Evolutionary conservation across 139 green algal species (phyloP), one percentile per base, ranked within the genome.

Genomic region (Yamagishiella unicocca): DNA sequence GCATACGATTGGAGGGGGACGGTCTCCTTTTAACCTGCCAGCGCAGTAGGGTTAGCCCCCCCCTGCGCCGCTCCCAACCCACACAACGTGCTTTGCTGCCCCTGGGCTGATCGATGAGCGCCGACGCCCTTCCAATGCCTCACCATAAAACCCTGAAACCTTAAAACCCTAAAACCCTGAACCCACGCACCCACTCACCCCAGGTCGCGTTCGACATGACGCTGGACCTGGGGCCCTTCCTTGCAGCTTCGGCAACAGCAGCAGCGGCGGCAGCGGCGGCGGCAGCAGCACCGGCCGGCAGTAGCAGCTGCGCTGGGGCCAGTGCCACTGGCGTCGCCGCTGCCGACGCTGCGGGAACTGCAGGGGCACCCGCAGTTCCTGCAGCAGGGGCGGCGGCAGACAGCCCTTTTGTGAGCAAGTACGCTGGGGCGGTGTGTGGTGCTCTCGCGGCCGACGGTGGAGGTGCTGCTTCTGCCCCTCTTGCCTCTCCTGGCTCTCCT

Each of bases 151-250:
- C n/a, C n/a, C n/a, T n/a, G n/a, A n/a, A n/a, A n/a, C n/a, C n/a
- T n/a, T n/a, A n/a, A n/a, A n/a, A n/a, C n/a, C n/a, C n/a, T n/a
- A n/a, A n/a, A n/a, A n/a, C n/a, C n/a, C n/a, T n/a, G n/a, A n/a
- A n/a, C n/a, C n/a, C n/a, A n/a, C n/a, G n/a, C n/a, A n/a, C n/a
- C n/a, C n/a, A n/a, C n/a, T n/a, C n/a, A n/a, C n/a, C n/a, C n/a
- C 80, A 86, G 80, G 89, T 90, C 31, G 62, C 62, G 5, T 89
- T 90, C 50, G 89, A 91, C 50, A 87, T 76, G 10, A 64, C 42
- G 29, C 66, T 92, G 10, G 85, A 92, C 78, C 37, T 90, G 29
- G 43, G 22, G 31, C 64, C 80, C 1, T 67, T 78, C n/a, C 29
- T 86, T 4, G 33, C 77, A 2, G 55, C 37, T 1, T 37, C 77